Evolutionary conservation across 2,329 filamentous ascomycete genomes (phyloP), one percentile per base, ranked within the genome.

Genomic region (Sclerotinia minor): DNA sequence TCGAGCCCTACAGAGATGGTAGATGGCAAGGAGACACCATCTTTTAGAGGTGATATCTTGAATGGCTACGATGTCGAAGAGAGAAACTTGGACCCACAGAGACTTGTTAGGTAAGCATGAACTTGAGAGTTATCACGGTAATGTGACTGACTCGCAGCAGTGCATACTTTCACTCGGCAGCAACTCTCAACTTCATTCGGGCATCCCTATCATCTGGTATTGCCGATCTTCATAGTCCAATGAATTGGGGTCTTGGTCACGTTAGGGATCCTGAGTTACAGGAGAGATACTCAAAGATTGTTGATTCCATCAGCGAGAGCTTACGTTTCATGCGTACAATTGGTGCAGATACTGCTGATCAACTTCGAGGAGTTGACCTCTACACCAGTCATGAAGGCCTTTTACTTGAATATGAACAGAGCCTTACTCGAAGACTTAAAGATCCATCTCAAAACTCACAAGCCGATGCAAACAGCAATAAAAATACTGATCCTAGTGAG

Each of bases 351-450:
- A 92, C 90, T 44, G 90, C 89, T 68, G 88, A 90, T 61, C 89
- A 93, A 76, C 84, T 98, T 44, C 90, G 96, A 77, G 97, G 93
- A 0, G 92, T 97, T 49, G 95, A 99, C 76, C 85, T 99, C 60
- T 99, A 90, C 84, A 97, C 94, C 26, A 96, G 92, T 75, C 95
- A 99, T 78, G 95, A 99, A 79, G 95, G 93, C 5, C 85, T 99
- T 26, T 85, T 97, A 1, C 87, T 99, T 11, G 94, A 97, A 78
- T 99, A 99, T 79, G 95, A 99, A 78, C 89, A 97, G 79, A 87
- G 87, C 63, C 82, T 99, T 54, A 97, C 94, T 1, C 85, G 95
- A 13, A 83, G 87, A 29, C 84, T 96, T 68, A 89, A 87, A 71
- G 86, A 87, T 72, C 90, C 90, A 1, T 77, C 55, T 32, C 55